Conservation (phyloP, 148 eudicot genomes). For the Camellia sinensis region DNA sequence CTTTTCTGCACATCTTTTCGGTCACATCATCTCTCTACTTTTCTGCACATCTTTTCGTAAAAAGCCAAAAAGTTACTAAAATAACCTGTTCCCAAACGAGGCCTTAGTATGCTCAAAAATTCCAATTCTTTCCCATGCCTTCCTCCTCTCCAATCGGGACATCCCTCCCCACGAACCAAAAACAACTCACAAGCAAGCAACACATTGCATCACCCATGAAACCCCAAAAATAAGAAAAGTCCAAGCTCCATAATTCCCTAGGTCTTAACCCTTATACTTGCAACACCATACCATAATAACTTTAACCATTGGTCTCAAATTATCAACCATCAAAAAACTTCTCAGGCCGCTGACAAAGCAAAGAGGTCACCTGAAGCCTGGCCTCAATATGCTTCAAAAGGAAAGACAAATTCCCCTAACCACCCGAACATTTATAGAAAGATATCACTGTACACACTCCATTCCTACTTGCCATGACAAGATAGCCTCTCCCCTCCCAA, state of each 20-base stretch:
- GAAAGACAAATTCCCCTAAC: neutral
- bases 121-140: neutral
- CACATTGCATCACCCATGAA: neutral
- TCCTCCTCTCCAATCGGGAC: neutral
- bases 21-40: no score
- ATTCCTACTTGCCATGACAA: no score
- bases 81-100: no score
- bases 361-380: neutral
- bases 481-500: no score
- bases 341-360: neutral
- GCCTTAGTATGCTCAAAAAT: neutral
- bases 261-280: neutral
- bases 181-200: constrained; percentile 5
- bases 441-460: no score
- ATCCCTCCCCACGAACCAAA: neutral
- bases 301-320: neutral
- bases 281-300: neutral
- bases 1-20: no score
- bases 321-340: neutral
- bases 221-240: neutral
- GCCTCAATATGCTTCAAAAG: neutral
- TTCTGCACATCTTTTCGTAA: no score
- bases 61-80: no score
- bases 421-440: no score
- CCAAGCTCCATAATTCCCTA: neutral